Percentiles rank a stretch among this genome's conserved stretches.
Evolutionary conservation across 768 basidiomycete species (phyloP).

Genomic region (Leccinellum rugosiceps): DNA sequence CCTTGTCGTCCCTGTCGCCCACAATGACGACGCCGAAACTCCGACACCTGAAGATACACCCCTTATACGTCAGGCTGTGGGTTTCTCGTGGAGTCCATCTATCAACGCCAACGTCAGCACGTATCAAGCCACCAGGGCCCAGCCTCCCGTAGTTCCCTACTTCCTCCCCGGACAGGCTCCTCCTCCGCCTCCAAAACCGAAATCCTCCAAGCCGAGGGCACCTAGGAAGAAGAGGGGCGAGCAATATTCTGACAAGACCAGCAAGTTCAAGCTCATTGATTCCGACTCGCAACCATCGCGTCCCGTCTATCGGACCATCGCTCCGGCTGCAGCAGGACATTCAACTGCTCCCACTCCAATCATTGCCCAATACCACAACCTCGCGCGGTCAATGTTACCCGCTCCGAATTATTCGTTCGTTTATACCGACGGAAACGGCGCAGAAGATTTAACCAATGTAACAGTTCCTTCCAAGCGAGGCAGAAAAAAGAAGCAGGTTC

Average conservation of each 20-base stretch:
- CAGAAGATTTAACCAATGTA: neutral
- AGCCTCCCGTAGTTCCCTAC: conserved; percentile 22
- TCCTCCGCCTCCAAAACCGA: conserved; percentile 21
- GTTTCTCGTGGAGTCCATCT: conserved; percentile 40
- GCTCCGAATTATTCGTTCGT: neutral
- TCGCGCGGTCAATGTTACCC: conserved; percentile 4
- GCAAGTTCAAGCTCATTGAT: conserved; percentile 43
- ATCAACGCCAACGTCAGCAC: conserved; percentile 27
- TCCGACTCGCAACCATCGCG: conserved; percentile 24
- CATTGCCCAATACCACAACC: neutral
- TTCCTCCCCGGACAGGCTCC: conserved; percentile 57
- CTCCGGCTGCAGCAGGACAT: conserved; percentile 26
- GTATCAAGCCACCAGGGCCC: conserved; percentile 25
- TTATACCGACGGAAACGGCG: conserved; percentile 4
- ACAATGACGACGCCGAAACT: conserved; percentile 39
- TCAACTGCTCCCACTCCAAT: conserved; percentile 5
- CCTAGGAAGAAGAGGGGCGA: conserved; percentile 32
- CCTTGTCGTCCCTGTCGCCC: conserved; percentile 36
- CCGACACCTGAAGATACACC: conserved; percentile 47
- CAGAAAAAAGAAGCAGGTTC: conserved; percentile 12
- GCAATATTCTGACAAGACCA: conserved; percentile 45
- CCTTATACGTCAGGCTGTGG: conserved; percentile 58
- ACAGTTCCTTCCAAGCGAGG: conserved; percentile 6
- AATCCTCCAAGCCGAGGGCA: conserved; percentile 24
- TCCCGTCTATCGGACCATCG: conserved; percentile 34